These are phyloP conservation scores for Chalciporus sp. DNA, from an alignment of 1,284 basidiomycete species.

Conservation along the genomic window DNA sequence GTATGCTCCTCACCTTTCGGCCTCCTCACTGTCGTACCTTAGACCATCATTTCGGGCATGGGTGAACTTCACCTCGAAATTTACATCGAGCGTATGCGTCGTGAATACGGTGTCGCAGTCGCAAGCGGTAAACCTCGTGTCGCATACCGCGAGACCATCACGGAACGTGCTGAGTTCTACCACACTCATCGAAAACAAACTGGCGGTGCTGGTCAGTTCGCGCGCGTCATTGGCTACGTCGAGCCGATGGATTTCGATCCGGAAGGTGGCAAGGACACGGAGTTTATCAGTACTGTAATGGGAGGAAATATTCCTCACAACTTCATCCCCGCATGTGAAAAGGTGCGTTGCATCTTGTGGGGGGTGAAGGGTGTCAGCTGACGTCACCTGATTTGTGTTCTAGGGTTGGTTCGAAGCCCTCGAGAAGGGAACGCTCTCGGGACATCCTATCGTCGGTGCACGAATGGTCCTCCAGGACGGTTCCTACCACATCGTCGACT, in stretches of 20 bases:
- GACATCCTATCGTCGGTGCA: slow-evolving; percentile 87
- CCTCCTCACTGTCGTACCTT: slow-evolving; percentile 3
- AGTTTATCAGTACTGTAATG: slow-evolving; percentile 89
- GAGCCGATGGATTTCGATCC: slow-evolving; percentile 87
- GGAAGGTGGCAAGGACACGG: slow-evolving; percentile 62
- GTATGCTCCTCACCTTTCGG: neutral
- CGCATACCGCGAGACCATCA: slow-evolving; percentile 96
- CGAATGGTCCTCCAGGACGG: slow-evolving; percentile 93
- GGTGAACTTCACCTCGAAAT: slow-evolving; percentile 99
- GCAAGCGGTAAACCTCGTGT: slow-evolving; percentile 96
- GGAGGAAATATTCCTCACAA: slow-evolving; percentile 91
- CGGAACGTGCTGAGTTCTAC: slow-evolving; percentile 78
- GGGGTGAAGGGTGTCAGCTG: neutral
- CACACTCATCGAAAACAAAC: slow-evolving; percentile 99
- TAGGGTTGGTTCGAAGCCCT: slow-evolving; percentile 96
- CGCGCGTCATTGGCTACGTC: slow-evolving; percentile 88
- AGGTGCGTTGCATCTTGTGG: slow-evolving; percentile 48
- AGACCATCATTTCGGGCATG: slow-evolving; percentile 99
- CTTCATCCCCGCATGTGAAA: slow-evolving; percentile 95
- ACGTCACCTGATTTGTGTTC: neutral
- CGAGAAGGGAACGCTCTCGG: slow-evolving; percentile 89
- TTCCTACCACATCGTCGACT: slow-evolving; percentile 94
- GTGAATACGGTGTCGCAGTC: slow-evolving; percentile 96
- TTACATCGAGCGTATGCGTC: slow-evolving; percentile 98
- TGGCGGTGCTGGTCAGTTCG: slow-evolving; percentile 97